Base-by-base conservation (phyloP, 2,329 filamentous ascomycete genomes). In the Curvularia sp. region DNA sequence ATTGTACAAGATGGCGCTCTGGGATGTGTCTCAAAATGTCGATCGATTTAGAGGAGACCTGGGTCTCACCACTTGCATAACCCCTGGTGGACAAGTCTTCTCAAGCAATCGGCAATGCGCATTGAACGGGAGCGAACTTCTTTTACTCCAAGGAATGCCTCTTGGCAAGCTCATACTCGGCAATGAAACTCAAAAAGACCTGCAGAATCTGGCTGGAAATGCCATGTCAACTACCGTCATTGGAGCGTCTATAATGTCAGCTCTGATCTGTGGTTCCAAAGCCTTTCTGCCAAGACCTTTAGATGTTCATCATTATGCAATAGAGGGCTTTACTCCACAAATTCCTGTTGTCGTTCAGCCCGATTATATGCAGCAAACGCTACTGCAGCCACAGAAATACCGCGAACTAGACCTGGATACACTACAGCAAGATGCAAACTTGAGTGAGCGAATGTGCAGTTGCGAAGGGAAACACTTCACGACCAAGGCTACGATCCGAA, bases 221-320 rank as follows among this genome's bases (percentile, higher is more conserved):
- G 91, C 91, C 0, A 94, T 94, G 91, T 87, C 85, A 0, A 86
- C 86, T 0, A 89, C 90, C 0, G 88, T 92, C 0, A 86, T 93
- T 9, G 89, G 88, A 2, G 81, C 84, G 1, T 84, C 85, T 0
- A 82, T 90, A 1, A 67, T 91, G 1, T 79, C 86, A 1, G 83
- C 86, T 0, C 73, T 93, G 1, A 82, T 87, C 4, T 38, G 70
- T 75, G 24, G 74, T 62, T 55, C 47, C 15, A 55, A 53, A 47
- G 53, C 62, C 0, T 67, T 71, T 31, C 52, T 30, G 12, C 33
- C 24, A 1, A 15, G 8, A n/a, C 49, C 18, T n/a, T n/a, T 20
- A 20, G 24, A 10, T 3, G 33, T 4, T 44, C 10, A 20, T 0
- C 5, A 13, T 18, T 4, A 7, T 15, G 53, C 7, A 35, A 54